phyloP scores from a whole-genome alignment of 2,329 filamentous ascomycete genomes.

The Alternaria hordeiaustralica region DNA sequence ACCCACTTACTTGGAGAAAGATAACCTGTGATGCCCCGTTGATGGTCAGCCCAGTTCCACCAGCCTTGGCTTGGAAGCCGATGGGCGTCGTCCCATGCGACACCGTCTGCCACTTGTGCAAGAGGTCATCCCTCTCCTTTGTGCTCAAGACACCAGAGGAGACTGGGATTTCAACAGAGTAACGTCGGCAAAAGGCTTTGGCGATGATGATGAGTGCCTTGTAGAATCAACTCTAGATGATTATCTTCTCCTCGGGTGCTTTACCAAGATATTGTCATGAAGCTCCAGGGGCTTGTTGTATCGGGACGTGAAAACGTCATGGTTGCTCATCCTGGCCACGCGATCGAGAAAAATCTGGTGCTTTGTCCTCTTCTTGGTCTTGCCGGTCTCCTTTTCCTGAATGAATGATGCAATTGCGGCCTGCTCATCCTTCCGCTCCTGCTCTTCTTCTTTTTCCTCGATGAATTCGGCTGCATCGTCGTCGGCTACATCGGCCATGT shows the following conservation, averaged over 20 bases:
- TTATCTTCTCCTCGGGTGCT: neutral
- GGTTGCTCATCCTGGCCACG: neutral
- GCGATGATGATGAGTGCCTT: neutral
- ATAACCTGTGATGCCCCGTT: neutral
- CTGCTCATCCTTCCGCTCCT: neutral
- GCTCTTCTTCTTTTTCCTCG: neutral
- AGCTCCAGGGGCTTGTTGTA: neutral
- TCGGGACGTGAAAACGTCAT: neutral
- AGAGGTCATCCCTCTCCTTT: neutral
- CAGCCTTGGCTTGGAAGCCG: neutral
- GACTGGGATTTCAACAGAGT: rapidly evolving
- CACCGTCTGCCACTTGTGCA: neutral
- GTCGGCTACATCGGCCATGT: too few relatives aligned
- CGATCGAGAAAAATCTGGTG: neutral
- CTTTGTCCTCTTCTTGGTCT: neutral
- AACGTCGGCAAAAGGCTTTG: neutral
- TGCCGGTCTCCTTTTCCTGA: neutral
- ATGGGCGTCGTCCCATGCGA: neutral
- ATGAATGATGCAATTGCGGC: too few relatives aligned
- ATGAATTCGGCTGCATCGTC: too few relatives aligned
- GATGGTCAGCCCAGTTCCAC: neutral
- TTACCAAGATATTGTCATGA: neutral
- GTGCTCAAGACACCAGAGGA: neutral
- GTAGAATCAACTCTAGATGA: neutral
- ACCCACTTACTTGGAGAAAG: neutral